A percentile compares a stretch with the other conserved stretches of the same genome.
Conservation (phyloP, 129 eudicot species). For the Rutidosis leptorrhynchoides region DNA sequence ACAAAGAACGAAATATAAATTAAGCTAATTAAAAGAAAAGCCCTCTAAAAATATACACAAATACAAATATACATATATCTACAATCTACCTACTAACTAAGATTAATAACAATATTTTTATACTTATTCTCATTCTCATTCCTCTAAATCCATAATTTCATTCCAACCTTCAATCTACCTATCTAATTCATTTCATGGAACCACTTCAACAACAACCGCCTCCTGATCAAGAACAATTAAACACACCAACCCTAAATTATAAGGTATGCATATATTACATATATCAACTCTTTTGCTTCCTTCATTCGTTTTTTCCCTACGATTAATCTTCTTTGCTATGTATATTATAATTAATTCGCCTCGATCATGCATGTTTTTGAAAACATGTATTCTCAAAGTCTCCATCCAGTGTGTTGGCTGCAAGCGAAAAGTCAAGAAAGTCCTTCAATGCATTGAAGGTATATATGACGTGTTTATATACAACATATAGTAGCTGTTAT, state of each 20-base stretch:
- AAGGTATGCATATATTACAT: conserved; percentile 35
- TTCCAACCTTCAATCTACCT: neutral
- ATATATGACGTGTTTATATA: neutral
- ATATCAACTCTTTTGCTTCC: neutral
- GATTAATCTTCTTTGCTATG: neutral
- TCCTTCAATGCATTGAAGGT: conserved; percentile 80
- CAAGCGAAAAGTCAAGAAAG: conserved; percentile 82
- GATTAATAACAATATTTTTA: too few species aligned
- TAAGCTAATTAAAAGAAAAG: too few species aligned
- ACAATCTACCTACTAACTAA: too few species aligned
- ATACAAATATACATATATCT: too few species aligned
- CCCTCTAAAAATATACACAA: too few species aligned
- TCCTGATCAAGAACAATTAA: conserved; percentile 43
- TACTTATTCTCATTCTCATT: too few species aligned
- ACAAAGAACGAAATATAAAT: too few species aligned
- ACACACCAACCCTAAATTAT: conserved; percentile 44
- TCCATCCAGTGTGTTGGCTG: conserved; percentile 93
- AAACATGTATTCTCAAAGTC: conserved; percentile 80
- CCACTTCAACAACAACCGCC: neutral
- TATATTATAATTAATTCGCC: neutral
- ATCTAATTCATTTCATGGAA: neutral
- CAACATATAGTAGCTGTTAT: neutral
- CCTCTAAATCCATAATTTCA: neutral
- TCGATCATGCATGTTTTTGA: conserved; percentile 23
- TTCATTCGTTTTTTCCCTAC: neutral